These are phyloP conservation scores for Pythium dissimile DNA, from an alignment of 352 stramenopile species.

Conservation along the genomic window DNA sequence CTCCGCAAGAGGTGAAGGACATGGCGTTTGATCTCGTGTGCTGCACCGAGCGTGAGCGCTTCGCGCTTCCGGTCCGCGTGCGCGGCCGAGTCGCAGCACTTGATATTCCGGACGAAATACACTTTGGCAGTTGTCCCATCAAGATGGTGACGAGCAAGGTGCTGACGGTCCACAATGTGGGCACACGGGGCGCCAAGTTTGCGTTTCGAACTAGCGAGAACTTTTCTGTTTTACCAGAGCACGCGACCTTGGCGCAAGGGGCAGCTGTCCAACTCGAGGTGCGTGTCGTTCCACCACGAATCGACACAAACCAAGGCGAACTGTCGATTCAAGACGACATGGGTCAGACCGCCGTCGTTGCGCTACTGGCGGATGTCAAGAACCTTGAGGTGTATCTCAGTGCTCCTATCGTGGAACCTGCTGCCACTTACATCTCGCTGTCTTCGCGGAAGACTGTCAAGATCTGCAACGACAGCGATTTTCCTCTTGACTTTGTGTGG, in stretches of 20 bases:
- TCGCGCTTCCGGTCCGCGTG: conserved; percentile 88
- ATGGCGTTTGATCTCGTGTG: conserved; percentile 91
- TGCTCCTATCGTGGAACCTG: conserved; percentile 76
- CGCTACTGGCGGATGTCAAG: conserved; percentile 62
- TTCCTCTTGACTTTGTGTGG: conserved; percentile 91
- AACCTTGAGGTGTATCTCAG: conserved; percentile 92
- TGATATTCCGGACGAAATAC: conserved; percentile 88
- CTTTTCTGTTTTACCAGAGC: conserved; percentile 63
- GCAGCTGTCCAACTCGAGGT: conserved; percentile 81
- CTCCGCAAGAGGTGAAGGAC: conserved; percentile 85
- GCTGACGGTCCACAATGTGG: conserved; percentile 89
- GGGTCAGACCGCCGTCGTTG: conserved; percentile 69
- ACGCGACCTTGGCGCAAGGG: conserved; percentile 59
- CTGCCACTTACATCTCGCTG: conserved; percentile 91
- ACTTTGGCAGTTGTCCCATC: conserved; percentile 84
- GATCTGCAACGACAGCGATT: conserved; percentile 92
- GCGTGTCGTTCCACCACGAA: conserved; percentile 32
- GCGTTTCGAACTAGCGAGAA: conserved; percentile 54
- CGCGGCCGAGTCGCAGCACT: conserved; percentile 81
- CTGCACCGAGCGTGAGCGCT: conserved; percentile 93
- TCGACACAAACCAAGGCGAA: conserved; percentile 55
- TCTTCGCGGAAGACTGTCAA: conserved; percentile 87
- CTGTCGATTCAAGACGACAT: conserved; percentile 82
- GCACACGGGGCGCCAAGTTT: conserved; percentile 74
- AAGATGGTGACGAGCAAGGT: conserved; percentile 79